phyloP scores from a whole-genome alignment of 805 yeast species.

The Kuraishia cidri region DNA sequence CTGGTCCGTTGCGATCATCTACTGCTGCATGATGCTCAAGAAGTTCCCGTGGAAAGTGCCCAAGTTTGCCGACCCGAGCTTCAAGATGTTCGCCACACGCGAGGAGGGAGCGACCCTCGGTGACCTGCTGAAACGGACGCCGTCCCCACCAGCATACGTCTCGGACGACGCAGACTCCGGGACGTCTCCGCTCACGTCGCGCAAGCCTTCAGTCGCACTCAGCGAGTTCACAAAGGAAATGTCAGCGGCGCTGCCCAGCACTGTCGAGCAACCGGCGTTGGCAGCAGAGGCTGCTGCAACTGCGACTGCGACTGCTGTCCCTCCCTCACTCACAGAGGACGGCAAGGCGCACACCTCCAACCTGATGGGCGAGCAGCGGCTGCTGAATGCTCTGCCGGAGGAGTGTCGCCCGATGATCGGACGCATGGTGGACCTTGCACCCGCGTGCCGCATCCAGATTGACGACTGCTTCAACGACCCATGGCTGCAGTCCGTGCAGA shows the following conservation, averaged over 20 bases:
- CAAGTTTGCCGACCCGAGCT: constrained; percentile 69
- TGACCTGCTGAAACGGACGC: constrained; percentile 46
- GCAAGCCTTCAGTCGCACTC: no score
- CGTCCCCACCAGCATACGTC: constrained; percentile 32
- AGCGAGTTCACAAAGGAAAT: constrained; percentile 4
- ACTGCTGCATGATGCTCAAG: constrained; percentile 85
- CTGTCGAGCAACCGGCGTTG: constrained; percentile 10
- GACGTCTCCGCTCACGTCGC: constrained; percentile 1
- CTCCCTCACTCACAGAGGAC: constrained; percentile 7
- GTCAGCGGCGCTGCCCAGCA: constrained; percentile 9
- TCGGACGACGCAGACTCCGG: constrained; percentile 6
- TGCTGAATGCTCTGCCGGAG: constrained; percentile 61
- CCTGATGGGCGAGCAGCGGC: constrained; percentile 62
- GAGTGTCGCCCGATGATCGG: constrained; percentile 61
- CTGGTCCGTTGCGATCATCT: constrained; percentile 88
- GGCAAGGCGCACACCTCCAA: constrained; percentile 47
- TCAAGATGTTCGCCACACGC: constrained; percentile 73
- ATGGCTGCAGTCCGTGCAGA: constrained; percentile 55
- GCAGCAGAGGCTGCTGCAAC: constrained; percentile 5
- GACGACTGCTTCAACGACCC: constrained; percentile 70
- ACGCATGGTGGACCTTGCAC: constrained; percentile 77
- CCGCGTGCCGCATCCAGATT: constrained; percentile 75
- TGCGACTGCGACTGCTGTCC: constrained; percentile 1
- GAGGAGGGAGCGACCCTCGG: constrained; percentile 61
- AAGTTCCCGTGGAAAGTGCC: constrained; percentile 96